phyloP scores from a whole-genome alignment of 352 stramenopile genomes.

The Globisporangium mamillatum region DNA sequence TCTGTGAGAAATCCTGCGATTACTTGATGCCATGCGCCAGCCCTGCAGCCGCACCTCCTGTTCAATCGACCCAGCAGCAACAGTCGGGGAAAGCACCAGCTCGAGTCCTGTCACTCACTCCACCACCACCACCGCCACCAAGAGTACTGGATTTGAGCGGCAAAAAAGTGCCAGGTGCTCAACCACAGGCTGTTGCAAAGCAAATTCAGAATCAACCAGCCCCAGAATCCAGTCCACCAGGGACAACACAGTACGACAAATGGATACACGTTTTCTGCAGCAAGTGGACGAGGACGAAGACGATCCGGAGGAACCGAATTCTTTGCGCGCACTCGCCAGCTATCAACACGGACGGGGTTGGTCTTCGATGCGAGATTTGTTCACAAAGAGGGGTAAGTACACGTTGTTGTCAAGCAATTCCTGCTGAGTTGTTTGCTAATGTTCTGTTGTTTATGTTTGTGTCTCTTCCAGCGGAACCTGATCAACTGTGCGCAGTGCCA shows the following conservation, averaged over 20 bases:
- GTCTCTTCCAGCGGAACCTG: conserved; percentile 37
- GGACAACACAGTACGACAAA: conserved; percentile 23
- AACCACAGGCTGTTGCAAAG: conserved; percentile 5
- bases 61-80: conserved; percentile 10
- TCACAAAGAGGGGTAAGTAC: conserved; percentile 37
- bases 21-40: conserved; percentile 80
- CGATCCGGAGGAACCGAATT: conserved; percentile 62
- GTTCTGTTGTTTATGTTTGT: conserved; percentile 10
- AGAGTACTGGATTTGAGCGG: conserved; percentile 3
- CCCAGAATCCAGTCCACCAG: not conserved
- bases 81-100: not conserved
- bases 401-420: not conserved
- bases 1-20: conserved; percentile 65
- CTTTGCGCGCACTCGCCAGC: conserved; percentile 42
- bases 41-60: not conserved
- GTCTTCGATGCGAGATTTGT: conserved; percentile 60
- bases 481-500: conserved; percentile 52
- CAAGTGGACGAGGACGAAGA: conserved; percentile 73
- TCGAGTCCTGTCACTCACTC: conserved; percentile 4
- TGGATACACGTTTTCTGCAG: conserved; percentile 82
- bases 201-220: not conserved
- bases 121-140: not conserved
- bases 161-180: not conserved
- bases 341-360: conserved; percentile 21
- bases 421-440: not conserved